Base-by-base conservation (phyloP, 2,329 filamentous ascomycete species). In the Trichoderma brevicompactum region DNA sequence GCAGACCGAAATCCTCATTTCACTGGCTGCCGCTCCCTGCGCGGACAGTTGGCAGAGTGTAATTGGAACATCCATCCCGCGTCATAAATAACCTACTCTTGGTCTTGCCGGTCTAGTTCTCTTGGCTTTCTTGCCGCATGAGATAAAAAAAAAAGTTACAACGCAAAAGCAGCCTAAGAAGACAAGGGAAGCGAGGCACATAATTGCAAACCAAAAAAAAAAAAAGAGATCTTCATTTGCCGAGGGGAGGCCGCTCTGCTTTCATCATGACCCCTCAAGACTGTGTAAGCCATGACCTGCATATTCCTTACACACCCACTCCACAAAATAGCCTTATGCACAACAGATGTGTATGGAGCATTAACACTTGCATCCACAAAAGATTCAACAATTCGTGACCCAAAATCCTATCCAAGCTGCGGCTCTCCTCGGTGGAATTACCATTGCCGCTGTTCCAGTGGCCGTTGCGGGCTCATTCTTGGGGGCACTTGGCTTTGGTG, bases 11-110 rank as follows among this genome's bases (percentile, higher is more conserved):
- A 28, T 32, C 5, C 38, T 46, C 49, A 38, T 46, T 38, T 63
- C 49, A 63, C 60, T 53, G 60, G 60, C 49, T 38, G 49, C 40
- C 49, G 46, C 40, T 52, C 28, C 40, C 60, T 63, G 60, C 60
- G 60, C 32, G 50, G 40, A 63, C 60, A 63, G 60, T 44, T 63
- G 60, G 60, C 60, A 63, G 38, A 46, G 49, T 23, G 9, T 53
- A 36, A 63, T 63, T 63, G 60, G 60, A 63, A 63, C 60, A 49
- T 17, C 49, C 40, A 41, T 36, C 7, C 19, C 49, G 17, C 60
- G 48, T 43, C 41, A 36, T 19, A 52, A 23, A 36, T 44, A 44
- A 52, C 28, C n/a, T 32, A 43, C 50, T 28, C 40, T 28, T 63
- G 6, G n/a, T 8, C 40, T 40, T 38, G 10, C 28, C 49, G 28